These are phyloP conservation scores for Quercus glauca DNA, from an alignment of 306 rosid species.

Conservation along the genomic window DNA sequence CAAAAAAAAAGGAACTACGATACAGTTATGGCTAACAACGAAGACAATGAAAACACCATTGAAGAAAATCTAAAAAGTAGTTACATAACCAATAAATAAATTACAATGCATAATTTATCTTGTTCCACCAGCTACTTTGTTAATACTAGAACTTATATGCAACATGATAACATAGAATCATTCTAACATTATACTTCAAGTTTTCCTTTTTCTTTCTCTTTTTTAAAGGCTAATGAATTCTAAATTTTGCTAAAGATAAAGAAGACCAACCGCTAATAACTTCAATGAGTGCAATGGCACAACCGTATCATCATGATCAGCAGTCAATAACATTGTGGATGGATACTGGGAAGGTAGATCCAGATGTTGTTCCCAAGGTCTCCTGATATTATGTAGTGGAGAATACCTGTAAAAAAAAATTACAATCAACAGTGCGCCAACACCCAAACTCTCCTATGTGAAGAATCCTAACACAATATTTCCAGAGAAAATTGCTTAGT, in stretches of 20 bases:
- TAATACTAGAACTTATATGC: not conserved
- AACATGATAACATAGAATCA: not conserved
- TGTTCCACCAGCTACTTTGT: not conserved
- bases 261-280: slow-evolving; percentile 72
- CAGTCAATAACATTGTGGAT: slow-evolving; percentile 86
- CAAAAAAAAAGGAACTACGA: no score
- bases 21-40: no score
- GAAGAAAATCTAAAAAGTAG: not conserved
- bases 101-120: no score
- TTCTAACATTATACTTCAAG: not conserved
- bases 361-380: slow-evolving; percentile 77
- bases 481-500: not conserved
- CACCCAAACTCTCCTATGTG: not conserved
- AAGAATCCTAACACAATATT: not conserved
- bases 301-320: slow-evolving; percentile 98
- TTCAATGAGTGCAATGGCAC: slow-evolving; percentile 89
- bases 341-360: slow-evolving; percentile 67
- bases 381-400: slow-evolving; percentile 82
- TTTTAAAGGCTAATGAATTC: not conserved
- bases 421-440: slow-evolving; percentile 1
- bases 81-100: not conserved
- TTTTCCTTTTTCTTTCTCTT: no score
- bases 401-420: slow-evolving; percentile 58
- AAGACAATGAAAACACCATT: not conserved
- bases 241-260: not conserved